These are phyloP conservation scores for Klebsormidium nitens DNA, from an alignment of 139 green algal species.

Conservation along the genomic window DNA sequence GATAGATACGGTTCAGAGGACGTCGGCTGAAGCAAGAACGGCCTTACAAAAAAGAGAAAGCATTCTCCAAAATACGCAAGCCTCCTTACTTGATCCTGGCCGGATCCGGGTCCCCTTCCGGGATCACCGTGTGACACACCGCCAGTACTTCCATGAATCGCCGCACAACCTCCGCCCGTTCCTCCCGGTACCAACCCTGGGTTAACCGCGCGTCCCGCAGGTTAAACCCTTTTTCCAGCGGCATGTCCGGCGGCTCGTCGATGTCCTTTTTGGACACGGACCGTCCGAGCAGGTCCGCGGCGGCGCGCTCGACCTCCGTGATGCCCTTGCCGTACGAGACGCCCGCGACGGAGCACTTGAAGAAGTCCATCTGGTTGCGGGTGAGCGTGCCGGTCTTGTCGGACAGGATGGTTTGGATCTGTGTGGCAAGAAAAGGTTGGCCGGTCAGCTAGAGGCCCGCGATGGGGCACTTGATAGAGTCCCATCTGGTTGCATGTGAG, in stretches of 20 bases:
- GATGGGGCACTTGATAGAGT: constrained; percentile 1
- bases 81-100: background rate
- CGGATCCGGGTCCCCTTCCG: background rate
- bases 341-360: constrained; percentile 81
- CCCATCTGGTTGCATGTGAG: constrained; percentile 1
- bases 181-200: no score
- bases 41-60: background rate
- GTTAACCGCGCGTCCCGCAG: constrained; percentile 21
- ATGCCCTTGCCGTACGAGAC: constrained; percentile 76
- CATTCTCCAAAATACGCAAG: background rate
- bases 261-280: constrained; percentile 3
- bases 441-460: background rate
- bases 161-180: constrained; percentile 7
- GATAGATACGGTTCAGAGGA: background rate
- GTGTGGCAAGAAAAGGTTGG: background rate
- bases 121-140: constrained; percentile 39
- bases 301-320: constrained; percentile 73
- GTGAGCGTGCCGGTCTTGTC: constrained; percentile 92
- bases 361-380: constrained; percentile 79
- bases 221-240: constrained; percentile 39
- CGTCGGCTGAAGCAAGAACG: background rate
- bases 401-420: constrained; percentile 36
- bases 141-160: constrained; percentile 33
- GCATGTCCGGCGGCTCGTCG: constrained; percentile 27
- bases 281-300: constrained; percentile 13